Evolutionary conservation across 2,329 filamentous ascomycete genomes (phyloP), one percentile per base, ranked within the genome.

Genomic region (Davidsoniella neocaledoniae): DNA sequence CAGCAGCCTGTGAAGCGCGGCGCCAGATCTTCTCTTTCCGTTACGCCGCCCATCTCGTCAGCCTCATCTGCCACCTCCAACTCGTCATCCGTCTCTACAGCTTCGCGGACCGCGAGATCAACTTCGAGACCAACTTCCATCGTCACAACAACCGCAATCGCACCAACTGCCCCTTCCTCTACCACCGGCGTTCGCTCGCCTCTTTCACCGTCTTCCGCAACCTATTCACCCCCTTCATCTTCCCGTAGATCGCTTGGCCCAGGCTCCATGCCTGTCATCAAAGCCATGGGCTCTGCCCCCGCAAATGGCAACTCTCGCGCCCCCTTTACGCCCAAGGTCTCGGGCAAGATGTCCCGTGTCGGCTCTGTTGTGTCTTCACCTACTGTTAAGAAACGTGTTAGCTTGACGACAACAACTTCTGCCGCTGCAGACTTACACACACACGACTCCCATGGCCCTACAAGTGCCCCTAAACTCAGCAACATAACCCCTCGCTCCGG

Each of bases 401-500:
- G 43, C 16, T 29, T 47, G 10, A 40, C 48, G 42, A 16, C 46
- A 33, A 16, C 46, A n/a, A 26, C 36, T 9, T 40, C 42, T 25
- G 19, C 33, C 9, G 42, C 46, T 37, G 37, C 45, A 21, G 49
- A 43, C 21, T 48, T 59, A 16, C 41, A 55, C 12, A 60, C 60
- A 53, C 76, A 81, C 46, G 72, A 76, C 53, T 60, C 69, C 55
- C 63, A 36, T 29, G 33, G 46, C 12, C 42, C 46, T 14, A 42
- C 38, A 16, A 49, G 37, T 29, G 16, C 46, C 38, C 50, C 46
- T 10, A 52, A 52, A 57, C 65, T 86, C 42, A 73, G 66, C 61
- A 87, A 85, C 61, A 68, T 87, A 60, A 93, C 87, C 3, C 85
- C 86, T 46, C 77, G 87, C 56, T 86, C 86, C 7, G 82, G 81